These are phyloP conservation scores for Calendula officinalis DNA, from an alignment of 129 eudicot genomes.

Conservation along the genomic window DNA sequence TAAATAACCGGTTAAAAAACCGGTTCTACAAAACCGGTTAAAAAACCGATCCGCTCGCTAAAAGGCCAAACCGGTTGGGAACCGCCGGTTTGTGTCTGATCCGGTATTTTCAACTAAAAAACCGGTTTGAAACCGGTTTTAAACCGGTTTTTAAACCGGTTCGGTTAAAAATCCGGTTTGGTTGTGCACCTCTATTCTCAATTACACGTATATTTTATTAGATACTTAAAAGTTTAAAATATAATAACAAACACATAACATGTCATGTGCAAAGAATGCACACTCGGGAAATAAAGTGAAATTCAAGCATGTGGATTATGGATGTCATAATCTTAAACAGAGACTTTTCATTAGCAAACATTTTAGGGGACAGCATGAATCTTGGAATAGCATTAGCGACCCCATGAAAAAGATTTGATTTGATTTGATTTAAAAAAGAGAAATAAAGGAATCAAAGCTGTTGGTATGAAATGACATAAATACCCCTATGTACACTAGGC, in stretches of 20 bases:
- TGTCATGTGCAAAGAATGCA: constrained; percentile 13
- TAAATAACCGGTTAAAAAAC: too few relatives aligned
- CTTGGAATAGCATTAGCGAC: constrained; percentile 41
- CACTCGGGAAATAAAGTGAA: constrained; percentile 15
- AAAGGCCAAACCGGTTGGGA: too few relatives aligned
- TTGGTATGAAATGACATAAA: constrained; percentile 6
- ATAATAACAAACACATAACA: background rate
- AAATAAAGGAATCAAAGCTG: background rate
- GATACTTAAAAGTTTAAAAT: background rate
- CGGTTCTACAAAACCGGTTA: too few relatives aligned
- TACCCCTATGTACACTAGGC: constrained; percentile 13
- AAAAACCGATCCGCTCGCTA: too few relatives aligned
- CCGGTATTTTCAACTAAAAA: too few relatives aligned
- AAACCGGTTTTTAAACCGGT: too few relatives aligned
- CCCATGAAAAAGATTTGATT: constrained; percentile 35
- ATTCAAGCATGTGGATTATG: constrained; percentile 31
- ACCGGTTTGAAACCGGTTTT: too few relatives aligned
- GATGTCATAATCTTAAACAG: constrained; percentile 42
- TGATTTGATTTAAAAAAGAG: constrained; percentile 1
- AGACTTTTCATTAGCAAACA: constrained; percentile 36
- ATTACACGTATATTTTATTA: too few relatives aligned
- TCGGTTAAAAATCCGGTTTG: too few relatives aligned
- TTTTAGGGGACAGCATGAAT: constrained; percentile 44
- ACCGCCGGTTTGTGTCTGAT: too few relatives aligned
- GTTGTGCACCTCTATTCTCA: too few relatives aligned